Percentiles rank a stretch among this genome's conserved stretches.
Conservation (phyloP, 1,139 yeast genomes). For the Yamadazyma friedrichii region DNA sequence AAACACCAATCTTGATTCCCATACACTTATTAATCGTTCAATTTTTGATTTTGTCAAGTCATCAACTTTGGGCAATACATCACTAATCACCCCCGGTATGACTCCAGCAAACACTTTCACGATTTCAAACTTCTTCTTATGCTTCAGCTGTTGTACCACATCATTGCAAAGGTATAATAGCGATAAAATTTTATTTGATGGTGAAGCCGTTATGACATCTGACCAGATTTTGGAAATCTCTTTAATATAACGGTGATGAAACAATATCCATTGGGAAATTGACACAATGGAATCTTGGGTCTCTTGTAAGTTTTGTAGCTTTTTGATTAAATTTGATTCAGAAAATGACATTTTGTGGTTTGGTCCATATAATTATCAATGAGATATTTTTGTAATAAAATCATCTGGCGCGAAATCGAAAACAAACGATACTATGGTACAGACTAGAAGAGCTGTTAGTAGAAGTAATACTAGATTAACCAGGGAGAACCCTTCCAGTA, state of each 20-base stretch:
- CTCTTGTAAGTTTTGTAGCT: constrained; percentile 63
- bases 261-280: constrained; percentile 81
- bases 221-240: constrained; percentile 67
- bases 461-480: background rate
- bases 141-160: constrained; percentile 77
- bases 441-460: constrained; percentile 13
- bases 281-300: constrained; percentile 83
- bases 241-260: constrained; percentile 66
- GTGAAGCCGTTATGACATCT: constrained; percentile 29
- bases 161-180: constrained; percentile 78
- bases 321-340: constrained; percentile 52
- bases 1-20: constrained; percentile 71
- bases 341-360: constrained; percentile 68
- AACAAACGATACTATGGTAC: constrained; percentile 12
- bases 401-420: constrained; percentile 2
- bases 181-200: constrained; percentile 51
- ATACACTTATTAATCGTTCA: constrained; percentile 64
- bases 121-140: constrained; percentile 61
- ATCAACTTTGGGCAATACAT: constrained; percentile 35
- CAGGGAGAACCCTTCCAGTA: background rate
- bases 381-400: too few species aligned
- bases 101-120: constrained; percentile 55
- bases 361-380: too few species aligned
- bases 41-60: constrained; percentile 52
- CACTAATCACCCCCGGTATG: constrained; percentile 35